Evolutionary conservation across 768 basidiomycete genomes (phyloP).

Genomic region (Boletus rufocinnamomeus): DNA sequence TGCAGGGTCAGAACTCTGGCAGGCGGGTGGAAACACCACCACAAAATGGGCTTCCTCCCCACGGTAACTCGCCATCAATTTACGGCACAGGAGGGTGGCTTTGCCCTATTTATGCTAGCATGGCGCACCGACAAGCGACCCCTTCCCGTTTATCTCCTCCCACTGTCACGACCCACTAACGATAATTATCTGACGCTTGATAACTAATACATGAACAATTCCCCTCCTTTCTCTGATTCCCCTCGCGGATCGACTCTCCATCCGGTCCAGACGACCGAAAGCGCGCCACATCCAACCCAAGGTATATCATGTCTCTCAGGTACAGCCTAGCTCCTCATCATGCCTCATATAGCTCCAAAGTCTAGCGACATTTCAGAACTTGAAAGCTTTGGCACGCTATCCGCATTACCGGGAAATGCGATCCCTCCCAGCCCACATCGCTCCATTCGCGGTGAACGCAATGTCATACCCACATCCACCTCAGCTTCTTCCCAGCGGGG

Average conservation of each 20-base stretch:
- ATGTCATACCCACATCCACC: constrained; percentile 42
- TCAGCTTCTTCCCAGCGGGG: constrained; percentile 45
- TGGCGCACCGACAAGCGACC: not conserved
- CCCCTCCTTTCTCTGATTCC: constrained; percentile 20
- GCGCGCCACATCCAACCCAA: constrained; percentile 4
- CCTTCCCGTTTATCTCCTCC: not conserved
- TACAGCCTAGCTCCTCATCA: not conserved
- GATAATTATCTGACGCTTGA: constrained; percentile 5
- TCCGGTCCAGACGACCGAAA: constrained; percentile 8
- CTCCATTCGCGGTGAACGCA: constrained; percentile 33
- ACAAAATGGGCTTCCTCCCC: not conserved
- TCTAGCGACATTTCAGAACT: constrained; percentile 28
- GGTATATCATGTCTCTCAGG: constrained; percentile 8
- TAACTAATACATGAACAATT: constrained; percentile 24
- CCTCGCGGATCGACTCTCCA: constrained; percentile 14
- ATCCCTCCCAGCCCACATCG: constrained; percentile 37
- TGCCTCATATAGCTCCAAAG: constrained; percentile 6
- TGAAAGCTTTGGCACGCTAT: constrained; percentile 49
- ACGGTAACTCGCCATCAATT: not conserved
- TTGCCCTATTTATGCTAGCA: constrained; percentile 20
- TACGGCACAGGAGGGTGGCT: constrained; percentile 24
- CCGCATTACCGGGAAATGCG: constrained; percentile 39
- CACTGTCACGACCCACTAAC: constrained; percentile 15
- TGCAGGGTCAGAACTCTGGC: not conserved
- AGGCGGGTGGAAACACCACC: not conserved